Base-by-base conservation (phyloP, 768 basidiomycete genomes). In the Pisolithus marmoratus region DNA sequence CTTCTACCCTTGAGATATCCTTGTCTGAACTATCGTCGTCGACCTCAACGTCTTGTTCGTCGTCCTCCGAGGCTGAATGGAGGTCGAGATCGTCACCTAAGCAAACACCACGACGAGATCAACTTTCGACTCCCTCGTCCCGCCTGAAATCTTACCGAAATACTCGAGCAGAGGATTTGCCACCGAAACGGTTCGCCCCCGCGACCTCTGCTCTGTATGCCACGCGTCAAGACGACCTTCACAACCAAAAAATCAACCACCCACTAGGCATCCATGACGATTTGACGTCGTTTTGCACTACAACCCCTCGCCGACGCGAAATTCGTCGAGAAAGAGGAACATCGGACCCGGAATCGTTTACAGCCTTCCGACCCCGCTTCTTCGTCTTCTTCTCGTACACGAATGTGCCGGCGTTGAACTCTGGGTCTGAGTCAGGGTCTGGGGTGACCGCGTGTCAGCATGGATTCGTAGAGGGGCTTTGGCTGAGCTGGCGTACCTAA, bases 11-110 rank as follows among this genome's bases (percentile, higher is more conserved):
- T n/a, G 65, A 65, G 36, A 64, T 63, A 40, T 63, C 64, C 36
- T 59, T 56, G 34, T 61, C 55, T 19, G 58, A 58, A 24, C 55
- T 58, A 11, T 36, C 27, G 31, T 61, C 58, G 19, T 62, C 67
- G 8, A 58, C 59, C 7, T 56, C 62, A 3, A 55, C 42, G 34
- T 51, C 49, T 9, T 22, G 14, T 12, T 66, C 67, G 17, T 68
- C 63, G 2, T 65, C 72, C 56, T 81, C 80, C 8, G 76, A 78
- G 20, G 74, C 81, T 24, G 81, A 81, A 27, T 79, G 76, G 17
- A 82, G 59, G 37, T 74, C 75, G 37, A 83, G 57, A 41, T 75
- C 70, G 52, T 70, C 60, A 7, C 64, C 76, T 73, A 52, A 44
- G 58, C 2, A 20, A 15, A 47, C 17, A 9, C 17, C 26, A 6